phyloP scores from a whole-genome alignment of 352 stramenopile genomes.

The Pythium coloratum region DNA sequence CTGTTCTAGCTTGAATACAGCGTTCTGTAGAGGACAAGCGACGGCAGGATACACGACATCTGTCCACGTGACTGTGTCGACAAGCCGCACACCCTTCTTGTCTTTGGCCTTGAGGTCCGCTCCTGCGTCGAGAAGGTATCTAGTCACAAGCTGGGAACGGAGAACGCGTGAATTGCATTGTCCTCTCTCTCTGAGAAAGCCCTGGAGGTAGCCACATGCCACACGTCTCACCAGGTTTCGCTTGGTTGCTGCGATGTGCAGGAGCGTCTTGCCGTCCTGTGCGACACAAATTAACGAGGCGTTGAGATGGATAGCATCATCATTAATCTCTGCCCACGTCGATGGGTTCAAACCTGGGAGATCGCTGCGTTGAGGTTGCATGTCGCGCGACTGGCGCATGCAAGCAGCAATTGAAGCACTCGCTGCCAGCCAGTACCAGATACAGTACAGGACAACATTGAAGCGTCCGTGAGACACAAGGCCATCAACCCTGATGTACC shows the following conservation, averaged over 20 bases:
- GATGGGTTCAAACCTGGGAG: conserved; percentile 21
- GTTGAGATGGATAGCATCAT: conserved; percentile 6
- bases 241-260: conserved; percentile 33
- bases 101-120: conserved; percentile 16
- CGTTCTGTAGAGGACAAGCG: conserved; percentile 24
- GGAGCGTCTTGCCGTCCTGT: conserved; percentile 38
- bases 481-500: neutral
- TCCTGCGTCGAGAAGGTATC: conserved; percentile 22
- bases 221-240: conserved; percentile 30
- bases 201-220: neutral
- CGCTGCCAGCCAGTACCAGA: neutral
- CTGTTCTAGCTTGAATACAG: conserved; percentile 26
- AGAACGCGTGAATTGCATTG: neutral
- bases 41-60: conserved; percentile 25
- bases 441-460: too few relatives aligned
- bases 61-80: conserved; percentile 24
- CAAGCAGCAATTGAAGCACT: conserved; percentile 18
- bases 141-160: conserved; percentile 16
- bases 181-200: neutral
- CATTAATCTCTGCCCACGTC: neutral
- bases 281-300: neutral
- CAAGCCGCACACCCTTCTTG: conserved; percentile 26
- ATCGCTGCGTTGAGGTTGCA: conserved; percentile 21
- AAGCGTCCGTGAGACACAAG: conserved; percentile 14
- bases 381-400: conserved; percentile 8